Conservation (phyloP, 768 basidiomycete genomes). For the Hydnomerulius pinastri region DNA sequence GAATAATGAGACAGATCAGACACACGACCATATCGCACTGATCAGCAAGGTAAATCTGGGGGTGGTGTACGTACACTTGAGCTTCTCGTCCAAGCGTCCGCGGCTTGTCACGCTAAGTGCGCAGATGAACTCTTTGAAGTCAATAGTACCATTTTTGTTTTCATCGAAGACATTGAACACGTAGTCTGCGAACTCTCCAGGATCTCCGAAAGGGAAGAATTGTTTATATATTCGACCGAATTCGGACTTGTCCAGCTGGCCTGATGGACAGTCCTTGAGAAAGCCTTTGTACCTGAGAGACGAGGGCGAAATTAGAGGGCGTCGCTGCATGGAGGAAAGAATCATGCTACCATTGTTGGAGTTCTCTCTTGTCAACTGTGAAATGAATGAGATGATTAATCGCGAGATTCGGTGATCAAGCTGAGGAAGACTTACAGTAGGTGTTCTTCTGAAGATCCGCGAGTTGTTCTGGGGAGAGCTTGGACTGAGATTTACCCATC, state of each 20-base stretch:
- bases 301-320: constrained; percentile 11
- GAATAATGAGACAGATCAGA: constrained; percentile 23
- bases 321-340: constrained; percentile 5
- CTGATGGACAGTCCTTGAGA: constrained; percentile 97
- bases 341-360: constrained; percentile 82
- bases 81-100: constrained; percentile 94
- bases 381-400: constrained; percentile 14
- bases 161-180: constrained; percentile 98
- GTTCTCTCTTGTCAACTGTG: constrained; percentile 92
- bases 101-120: constrained; percentile 94
- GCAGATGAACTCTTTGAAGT: constrained; percentile 99
- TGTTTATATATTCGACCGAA: constrained; percentile 99
- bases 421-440: constrained; percentile 71
- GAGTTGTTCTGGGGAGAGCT: constrained; percentile 92
- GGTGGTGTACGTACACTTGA: constrained; percentile 74
- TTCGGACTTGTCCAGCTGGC: constrained; percentile 92
- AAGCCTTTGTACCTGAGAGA: constrained; percentile 93
- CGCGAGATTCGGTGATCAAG: constrained; percentile 9
- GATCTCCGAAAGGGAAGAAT: constrained; percentile 99
- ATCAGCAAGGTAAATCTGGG: constrained; percentile 1
- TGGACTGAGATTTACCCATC: constrained; percentile 98
- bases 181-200: constrained; percentile 93
- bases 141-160: constrained; percentile 95
- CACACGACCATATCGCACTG: constrained; percentile 10
- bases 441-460: constrained; percentile 96